phyloP scores from a whole-genome alignment of 164 flowering plant genomes.

The Umbellularia californica region DNA sequence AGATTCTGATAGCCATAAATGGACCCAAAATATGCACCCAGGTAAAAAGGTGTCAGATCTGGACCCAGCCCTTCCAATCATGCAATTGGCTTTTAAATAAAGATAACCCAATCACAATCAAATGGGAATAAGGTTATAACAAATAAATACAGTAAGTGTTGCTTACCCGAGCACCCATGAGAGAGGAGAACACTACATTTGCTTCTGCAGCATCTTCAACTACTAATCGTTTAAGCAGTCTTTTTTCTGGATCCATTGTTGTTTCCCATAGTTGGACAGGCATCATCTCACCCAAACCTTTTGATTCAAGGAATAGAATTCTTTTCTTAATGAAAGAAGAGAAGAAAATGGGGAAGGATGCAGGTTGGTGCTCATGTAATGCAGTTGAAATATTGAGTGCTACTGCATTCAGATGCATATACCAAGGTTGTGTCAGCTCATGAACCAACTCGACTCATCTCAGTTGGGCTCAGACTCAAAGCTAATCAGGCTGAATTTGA shows the following conservation, averaged over 20 bases:
- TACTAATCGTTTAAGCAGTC: conserved; percentile 70
- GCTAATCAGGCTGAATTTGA: too few species aligned
- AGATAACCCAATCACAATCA: background rate
- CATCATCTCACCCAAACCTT: conserved; percentile 99
- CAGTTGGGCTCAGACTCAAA: too few species aligned
- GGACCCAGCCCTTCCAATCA: background rate
- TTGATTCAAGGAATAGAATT: background rate
- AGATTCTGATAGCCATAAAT: background rate
- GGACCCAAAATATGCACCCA: background rate
- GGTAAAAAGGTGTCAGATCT: background rate
- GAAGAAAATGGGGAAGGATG: too few species aligned
- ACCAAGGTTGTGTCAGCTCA: too few species aligned
- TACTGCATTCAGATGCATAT: too few species aligned
- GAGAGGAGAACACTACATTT: conserved; percentile 77
- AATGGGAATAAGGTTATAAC: background rate
- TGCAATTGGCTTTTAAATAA: too few species aligned
- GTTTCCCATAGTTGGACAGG: conserved; percentile 95
- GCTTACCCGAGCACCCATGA: conserved; percentile 88
- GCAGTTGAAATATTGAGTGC: too few species aligned
- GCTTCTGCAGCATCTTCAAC: conserved; percentile 95
- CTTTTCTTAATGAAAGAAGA: too few species aligned
- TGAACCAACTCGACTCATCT: too few species aligned
- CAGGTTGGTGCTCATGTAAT: too few species aligned
- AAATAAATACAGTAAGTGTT: background rate
- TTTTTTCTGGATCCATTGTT: conserved; percentile 76